phyloP scores from a whole-genome alignment of 2,329 filamentous ascomycete species.

The Thyridium curvatum region DNA sequence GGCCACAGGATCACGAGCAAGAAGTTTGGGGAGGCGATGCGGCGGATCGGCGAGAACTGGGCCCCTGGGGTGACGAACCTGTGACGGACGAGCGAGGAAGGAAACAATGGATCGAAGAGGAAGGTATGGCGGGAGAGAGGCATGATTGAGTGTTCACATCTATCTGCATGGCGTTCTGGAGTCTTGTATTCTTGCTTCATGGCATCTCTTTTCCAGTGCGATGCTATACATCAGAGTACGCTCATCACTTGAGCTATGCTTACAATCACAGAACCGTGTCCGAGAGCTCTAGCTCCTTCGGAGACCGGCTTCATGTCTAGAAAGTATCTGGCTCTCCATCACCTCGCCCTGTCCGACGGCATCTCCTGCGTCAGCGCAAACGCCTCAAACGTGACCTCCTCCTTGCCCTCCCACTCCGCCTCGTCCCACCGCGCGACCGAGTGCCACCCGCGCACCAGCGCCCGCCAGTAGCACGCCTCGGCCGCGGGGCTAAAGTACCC shows the following conservation, averaged over 20 bases:
- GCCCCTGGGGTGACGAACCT: slow-evolving; percentile 61
- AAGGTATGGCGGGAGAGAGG: slow-evolving; percentile 6
- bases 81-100: slow-evolving; percentile 20
- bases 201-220: too few species aligned
- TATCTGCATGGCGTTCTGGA: too few species aligned
- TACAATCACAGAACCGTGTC: too few species aligned
- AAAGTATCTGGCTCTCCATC: not conserved
- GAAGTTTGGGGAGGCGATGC: slow-evolving; percentile 75
- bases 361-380: slow-evolving; percentile 14
- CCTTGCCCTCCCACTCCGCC: slow-evolving; percentile 22
- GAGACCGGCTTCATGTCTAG: not conserved
- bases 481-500: slow-evolving; percentile 44
- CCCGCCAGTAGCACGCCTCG: slow-evolving; percentile 48
- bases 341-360: slow-evolving; percentile 4
- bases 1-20: slow-evolving; percentile 73
- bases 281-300: too few species aligned
- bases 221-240: too few species aligned
- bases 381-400: slow-evolving; percentile 32
- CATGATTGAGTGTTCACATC: not conserved
- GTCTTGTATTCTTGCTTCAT: too few species aligned
- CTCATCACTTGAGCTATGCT: too few species aligned
- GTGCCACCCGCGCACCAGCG: slow-evolving; percentile 39
- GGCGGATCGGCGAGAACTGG: slow-evolving; percentile 81
- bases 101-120: not conserved
- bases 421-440: slow-evolving; percentile 28